Conservation (phyloP, 495 filamentous ascomycete species). For the Bryoglossum gracile region DNA sequence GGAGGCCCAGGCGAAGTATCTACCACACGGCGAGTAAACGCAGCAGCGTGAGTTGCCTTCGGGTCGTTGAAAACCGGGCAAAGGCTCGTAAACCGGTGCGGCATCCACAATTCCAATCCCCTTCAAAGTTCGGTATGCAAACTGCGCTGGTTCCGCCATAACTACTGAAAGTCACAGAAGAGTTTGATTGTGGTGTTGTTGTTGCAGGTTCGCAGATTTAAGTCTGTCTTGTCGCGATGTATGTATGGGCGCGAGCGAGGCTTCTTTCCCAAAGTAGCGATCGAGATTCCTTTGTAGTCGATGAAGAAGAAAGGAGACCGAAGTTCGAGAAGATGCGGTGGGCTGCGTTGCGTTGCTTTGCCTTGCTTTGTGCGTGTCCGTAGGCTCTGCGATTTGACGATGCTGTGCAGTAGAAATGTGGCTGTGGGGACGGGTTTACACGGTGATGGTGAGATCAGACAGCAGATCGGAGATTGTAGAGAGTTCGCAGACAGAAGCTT, state of each 20-base stretch:
- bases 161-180: slow-evolving; percentile 72
- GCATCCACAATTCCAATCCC: slow-evolving; percentile 89
- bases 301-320: slow-evolving; percentile 3
- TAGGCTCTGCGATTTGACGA: slow-evolving; percentile 6
- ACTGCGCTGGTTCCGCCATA: slow-evolving; percentile 86
- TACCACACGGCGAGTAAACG: slow-evolving; percentile 87
- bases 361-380: background rate
- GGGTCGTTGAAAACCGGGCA: slow-evolving; percentile 80
- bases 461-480: slow-evolving; percentile 13
- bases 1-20: slow-evolving; percentile 92
- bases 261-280: too few relatives aligned
- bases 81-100: slow-evolving; percentile 74
- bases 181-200: too few relatives aligned
- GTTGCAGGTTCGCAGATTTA: slow-evolving; percentile 17
- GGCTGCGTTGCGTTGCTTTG: background rate
- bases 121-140: slow-evolving; percentile 94
- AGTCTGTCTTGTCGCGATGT: slow-evolving; percentile 13
- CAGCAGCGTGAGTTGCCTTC: slow-evolving; percentile 93
- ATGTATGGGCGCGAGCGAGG: slow-evolving; percentile 1
- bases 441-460: slow-evolving; percentile 7
- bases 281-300: slow-evolving; percentile 19
- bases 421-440: slow-evolving; percentile 13
- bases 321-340: background rate
- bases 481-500: slow-evolving; percentile 3
- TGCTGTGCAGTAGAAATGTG: slow-evolving; percentile 4